A percentile compares a stretch with the other conserved stretches of the same genome.
Evolutionary conservation across 768 basidiomycete species (phyloP).

Genomic region (Phylloporus rhodoxanthus): DNA sequence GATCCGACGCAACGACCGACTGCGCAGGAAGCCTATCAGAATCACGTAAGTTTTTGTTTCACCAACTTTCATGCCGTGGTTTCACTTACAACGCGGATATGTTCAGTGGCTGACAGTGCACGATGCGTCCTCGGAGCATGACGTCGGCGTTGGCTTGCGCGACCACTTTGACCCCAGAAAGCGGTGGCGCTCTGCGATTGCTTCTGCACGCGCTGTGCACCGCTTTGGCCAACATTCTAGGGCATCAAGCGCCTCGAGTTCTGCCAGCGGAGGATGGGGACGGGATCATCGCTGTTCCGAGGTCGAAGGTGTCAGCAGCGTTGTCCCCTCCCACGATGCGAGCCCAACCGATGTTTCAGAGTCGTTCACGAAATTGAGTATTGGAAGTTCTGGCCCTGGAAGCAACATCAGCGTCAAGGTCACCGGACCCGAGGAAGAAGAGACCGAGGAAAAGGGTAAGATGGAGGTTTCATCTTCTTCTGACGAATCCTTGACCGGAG

Average conservation of each 20-base stretch:
- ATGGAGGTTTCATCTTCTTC: constrained; percentile 16
- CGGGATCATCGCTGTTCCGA: constrained; percentile 25
- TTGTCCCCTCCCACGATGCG: constrained; percentile 31
- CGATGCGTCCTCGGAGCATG: constrained; percentile 61
- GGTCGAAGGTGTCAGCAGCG: constrained; percentile 28
- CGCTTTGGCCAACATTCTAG: constrained; percentile 28
- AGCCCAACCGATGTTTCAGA: constrained; percentile 19
- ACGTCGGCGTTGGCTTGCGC: constrained; percentile 66
- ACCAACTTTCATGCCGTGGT: background rate
- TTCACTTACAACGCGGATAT: background rate
- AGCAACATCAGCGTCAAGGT: constrained; percentile 41
- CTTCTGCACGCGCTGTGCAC: constrained; percentile 38
- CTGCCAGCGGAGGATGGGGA: constrained; percentile 36
- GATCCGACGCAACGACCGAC: constrained; percentile 70
- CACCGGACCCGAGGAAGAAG: constrained; percentile 24
- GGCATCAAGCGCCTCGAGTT: constrained; percentile 23
- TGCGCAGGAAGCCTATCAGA: constrained; percentile 60
- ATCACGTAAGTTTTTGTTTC: constrained; percentile 45
- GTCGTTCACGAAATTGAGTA: constrained; percentile 23
- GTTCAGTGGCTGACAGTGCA: constrained; percentile 70
- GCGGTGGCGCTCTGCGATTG: constrained; percentile 69
- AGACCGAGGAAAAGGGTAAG: constrained; percentile 21
- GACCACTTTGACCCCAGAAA: constrained; percentile 77
- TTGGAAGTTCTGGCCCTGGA: constrained; percentile 32
- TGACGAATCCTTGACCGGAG: constrained; percentile 18